Conservation (phyloP, 2,329 filamentous ascomycete species). For the Sordariomycetes sp. region DNA sequence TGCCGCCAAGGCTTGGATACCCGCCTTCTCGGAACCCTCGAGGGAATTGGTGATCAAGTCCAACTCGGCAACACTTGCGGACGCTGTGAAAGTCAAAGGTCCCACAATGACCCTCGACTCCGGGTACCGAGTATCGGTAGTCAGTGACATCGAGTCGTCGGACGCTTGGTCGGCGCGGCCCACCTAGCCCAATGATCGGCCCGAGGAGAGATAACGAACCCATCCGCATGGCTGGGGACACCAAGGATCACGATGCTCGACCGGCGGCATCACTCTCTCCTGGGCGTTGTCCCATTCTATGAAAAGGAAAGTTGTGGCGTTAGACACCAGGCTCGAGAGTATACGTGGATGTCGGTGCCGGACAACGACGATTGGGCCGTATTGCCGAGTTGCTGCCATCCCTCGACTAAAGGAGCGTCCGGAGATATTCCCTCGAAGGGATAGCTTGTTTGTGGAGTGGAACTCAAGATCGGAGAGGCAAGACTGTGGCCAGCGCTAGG, state of each 20-base stretch:
- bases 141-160: not conserved
- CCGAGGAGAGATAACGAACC: not conserved
- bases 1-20: not conserved
- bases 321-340: not conserved
- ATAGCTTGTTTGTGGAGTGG: not conserved
- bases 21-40: not conserved
- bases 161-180: not conserved
- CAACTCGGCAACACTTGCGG: not conserved
- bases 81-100: no score
- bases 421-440: not conserved
- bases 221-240: not conserved
- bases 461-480: not conserved
- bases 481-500: not conserved
- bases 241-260: not conserved
- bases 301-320: no score
- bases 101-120: no score
- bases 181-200: not conserved
- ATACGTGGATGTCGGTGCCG: not conserved
- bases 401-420: not conserved
- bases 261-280: not conserved
- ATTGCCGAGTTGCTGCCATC: not conserved
- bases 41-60: not conserved
- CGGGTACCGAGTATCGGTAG: not conserved
- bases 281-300: no score
- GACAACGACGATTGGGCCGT: not conserved